These are phyloP conservation scores for Globisporangium lucens DNA, from an alignment of 352 stramenopile species.

Conservation along the genomic window DNA sequence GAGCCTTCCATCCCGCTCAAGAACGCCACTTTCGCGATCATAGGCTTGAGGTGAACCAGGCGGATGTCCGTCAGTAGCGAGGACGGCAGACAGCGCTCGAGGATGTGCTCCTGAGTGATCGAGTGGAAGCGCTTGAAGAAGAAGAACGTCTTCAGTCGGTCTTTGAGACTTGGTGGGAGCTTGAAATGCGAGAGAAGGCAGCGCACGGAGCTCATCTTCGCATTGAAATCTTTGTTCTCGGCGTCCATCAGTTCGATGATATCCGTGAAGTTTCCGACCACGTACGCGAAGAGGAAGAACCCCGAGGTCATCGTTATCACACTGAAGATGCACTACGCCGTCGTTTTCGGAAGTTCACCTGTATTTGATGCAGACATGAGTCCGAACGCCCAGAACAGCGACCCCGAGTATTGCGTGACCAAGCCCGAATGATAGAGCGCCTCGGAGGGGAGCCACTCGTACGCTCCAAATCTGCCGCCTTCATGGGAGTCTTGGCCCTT, in stretches of 20 bases:
- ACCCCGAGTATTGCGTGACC: constrained; percentile 28
- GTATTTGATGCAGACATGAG: constrained; percentile 37
- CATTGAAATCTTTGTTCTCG: constrained; percentile 45
- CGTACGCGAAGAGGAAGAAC: constrained; percentile 45
- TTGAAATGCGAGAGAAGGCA: constrained; percentile 38
- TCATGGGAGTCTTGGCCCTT: background rate
- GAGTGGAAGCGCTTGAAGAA: constrained; percentile 51
- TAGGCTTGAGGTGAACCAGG: constrained; percentile 40
- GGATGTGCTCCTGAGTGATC: constrained; percentile 44
- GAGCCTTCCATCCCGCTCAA: constrained; percentile 34
- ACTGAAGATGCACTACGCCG: constrained; percentile 30
- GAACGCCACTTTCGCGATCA: constrained; percentile 56
- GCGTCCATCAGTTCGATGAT: constrained; percentile 40
- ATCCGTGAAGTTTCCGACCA: constrained; percentile 40
- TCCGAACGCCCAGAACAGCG: constrained; percentile 39
- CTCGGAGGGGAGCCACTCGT: constrained; percentile 28
- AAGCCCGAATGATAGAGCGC: constrained; percentile 20
- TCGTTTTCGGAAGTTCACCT: constrained; percentile 27
- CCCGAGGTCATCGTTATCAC: constrained; percentile 32
- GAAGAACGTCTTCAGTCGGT: constrained; percentile 43
- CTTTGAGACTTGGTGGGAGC: constrained; percentile 26
- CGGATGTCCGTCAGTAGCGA: constrained; percentile 51
- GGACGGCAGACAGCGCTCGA: constrained; percentile 39
- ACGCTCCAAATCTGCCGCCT: constrained; percentile 22
- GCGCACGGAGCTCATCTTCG: constrained; percentile 34